Percentiles rank a stretch among this genome's conserved stretches.
These are phyloP conservation scores for Solanum hybrid DNA, from an alignment of 305 asterid species.

Conservation along the genomic window DNA sequence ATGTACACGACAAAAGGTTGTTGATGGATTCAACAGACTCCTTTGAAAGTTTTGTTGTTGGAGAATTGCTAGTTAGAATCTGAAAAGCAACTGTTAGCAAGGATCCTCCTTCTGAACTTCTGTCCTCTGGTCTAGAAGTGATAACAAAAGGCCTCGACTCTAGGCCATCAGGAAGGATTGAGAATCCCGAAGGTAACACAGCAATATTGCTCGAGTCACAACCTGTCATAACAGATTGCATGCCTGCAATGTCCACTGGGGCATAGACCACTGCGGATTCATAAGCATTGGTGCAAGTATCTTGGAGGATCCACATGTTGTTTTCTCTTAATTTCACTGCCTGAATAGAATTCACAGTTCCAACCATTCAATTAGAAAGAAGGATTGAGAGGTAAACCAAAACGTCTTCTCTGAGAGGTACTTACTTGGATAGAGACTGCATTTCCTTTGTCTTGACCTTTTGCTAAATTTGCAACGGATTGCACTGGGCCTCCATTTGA, in stretches of 20 bases:
- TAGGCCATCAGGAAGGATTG: constrained; percentile 66
- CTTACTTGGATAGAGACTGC: constrained; percentile 64
- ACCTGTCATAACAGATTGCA: constrained; percentile 74
- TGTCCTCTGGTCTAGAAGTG: constrained; percentile 54
- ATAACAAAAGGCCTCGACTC: constrained; percentile 57
- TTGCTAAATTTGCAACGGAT: constrained; percentile 52
- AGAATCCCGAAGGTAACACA: constrained; percentile 71
- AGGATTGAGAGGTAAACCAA: background rate
- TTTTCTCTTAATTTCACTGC: constrained; percentile 34
- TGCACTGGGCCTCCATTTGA: constrained; percentile 40
- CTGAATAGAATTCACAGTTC: constrained; percentile 19
- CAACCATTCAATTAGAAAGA: background rate
- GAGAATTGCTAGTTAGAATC: constrained; percentile 50
- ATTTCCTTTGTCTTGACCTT: constrained; percentile 77
- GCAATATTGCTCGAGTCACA: constrained; percentile 63
- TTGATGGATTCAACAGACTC: constrained; percentile 60
- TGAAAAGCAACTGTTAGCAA: constrained; percentile 65
- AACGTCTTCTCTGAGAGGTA: background rate
- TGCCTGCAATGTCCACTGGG: constrained; percentile 52
- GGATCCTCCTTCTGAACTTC: constrained; percentile 68
- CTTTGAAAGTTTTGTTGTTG: constrained; percentile 30
- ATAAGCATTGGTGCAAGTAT: constrained; percentile 44
- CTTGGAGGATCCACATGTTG: constrained; percentile 65
- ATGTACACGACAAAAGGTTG: constrained; percentile 48
- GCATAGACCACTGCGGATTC: constrained; percentile 67